Evolutionary conservation across 768 basidiomycete genomes (phyloP), one percentile per base, ranked within the genome.

Genomic region (Pisolithus orientalis): DNA sequence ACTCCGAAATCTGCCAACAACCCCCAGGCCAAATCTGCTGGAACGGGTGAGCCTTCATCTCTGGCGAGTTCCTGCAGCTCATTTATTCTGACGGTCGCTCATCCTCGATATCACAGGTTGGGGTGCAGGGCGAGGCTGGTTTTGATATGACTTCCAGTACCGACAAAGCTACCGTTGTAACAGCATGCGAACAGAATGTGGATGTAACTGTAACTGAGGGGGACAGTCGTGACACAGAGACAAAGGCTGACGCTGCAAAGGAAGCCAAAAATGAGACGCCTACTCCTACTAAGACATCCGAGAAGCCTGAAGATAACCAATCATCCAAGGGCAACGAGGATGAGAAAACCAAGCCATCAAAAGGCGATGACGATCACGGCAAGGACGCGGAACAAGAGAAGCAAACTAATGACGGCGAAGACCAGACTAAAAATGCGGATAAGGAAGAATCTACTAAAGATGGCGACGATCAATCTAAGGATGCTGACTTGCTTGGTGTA

Each of bases 41-140:
- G 61, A 59, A 42, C 1, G 66, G 66, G 66, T 67, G 60, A 67
- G 66, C 68, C 55, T 66, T 70, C 53, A 31, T 58, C 62, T 56
- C 50, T 49, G 66, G 68, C 65, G 57, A 69, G 64, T 67, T 9
- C 10, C 45, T 51, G 46, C 27, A 39, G 47, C 39, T 45, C 38
- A 42, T 54, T 29, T 52, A 43, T 64, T 68, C 66, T 67, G 50
- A 67, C 66, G 48, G 40, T 17, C 52, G 53, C 66, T 67, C 62
- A 69, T 68, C 56, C 53, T 47, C 47, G 54, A 59, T 53, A 32
- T 32, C 24, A 57, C 54, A 67, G 66, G 57, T 5, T 50, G 50
- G n/a, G 16, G 16, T 31, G 43, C 42, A 51, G 59, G 55, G 44
- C 27, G 21, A 17, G 43, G 39, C 1, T 29, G 47, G 16, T 14